These are phyloP conservation scores for Fusarium sp. DNA, from an alignment of 2,329 filamentous ascomycete genomes.

Conservation along the genomic window DNA sequence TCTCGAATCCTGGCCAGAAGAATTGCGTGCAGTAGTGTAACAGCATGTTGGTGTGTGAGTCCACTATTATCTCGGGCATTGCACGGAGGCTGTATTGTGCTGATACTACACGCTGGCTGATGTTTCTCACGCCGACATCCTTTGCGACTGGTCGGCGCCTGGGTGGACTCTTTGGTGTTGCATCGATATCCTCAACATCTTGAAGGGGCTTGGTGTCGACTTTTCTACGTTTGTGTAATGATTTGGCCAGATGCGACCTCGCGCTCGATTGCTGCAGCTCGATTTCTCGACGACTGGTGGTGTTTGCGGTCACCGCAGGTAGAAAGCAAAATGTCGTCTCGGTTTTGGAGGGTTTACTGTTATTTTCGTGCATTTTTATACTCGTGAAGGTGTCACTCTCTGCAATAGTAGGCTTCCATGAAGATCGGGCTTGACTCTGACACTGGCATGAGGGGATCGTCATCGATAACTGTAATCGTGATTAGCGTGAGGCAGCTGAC, in stretches of 20 bases:
- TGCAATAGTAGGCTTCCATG: not conserved
- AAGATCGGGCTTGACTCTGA: not conserved
- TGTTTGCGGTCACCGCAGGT: not conserved
- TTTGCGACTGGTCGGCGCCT: not conserved
- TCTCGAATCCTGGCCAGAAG: constrained; percentile 23
- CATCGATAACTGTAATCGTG: not conserved
- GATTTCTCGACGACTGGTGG: constrained; percentile 4
- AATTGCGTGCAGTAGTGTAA: constrained; percentile 18
- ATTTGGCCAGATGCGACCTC: constrained; percentile 15
- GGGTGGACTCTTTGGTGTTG: not conserved
- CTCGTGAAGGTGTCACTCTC: rapidly evolving
- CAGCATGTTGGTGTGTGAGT: constrained; percentile 18
- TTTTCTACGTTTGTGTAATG: not conserved
- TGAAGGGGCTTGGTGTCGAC: rapidly evolving
- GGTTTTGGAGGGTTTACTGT: rapidly evolving
- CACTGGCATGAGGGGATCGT: not conserved
- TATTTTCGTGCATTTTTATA: not conserved
- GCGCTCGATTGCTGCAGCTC: constrained; percentile 21
- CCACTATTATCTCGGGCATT: not conserved
- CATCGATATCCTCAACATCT: rapidly evolving
- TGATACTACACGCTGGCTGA: not conserved
- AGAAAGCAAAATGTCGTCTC: not conserved
- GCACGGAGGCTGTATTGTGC: not conserved
- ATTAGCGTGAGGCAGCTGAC: not conserved
- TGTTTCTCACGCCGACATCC: not conserved